These are phyloP conservation scores for Cornus suecica DNA, from an alignment of 148 eudicot species.

Conservation along the genomic window DNA sequence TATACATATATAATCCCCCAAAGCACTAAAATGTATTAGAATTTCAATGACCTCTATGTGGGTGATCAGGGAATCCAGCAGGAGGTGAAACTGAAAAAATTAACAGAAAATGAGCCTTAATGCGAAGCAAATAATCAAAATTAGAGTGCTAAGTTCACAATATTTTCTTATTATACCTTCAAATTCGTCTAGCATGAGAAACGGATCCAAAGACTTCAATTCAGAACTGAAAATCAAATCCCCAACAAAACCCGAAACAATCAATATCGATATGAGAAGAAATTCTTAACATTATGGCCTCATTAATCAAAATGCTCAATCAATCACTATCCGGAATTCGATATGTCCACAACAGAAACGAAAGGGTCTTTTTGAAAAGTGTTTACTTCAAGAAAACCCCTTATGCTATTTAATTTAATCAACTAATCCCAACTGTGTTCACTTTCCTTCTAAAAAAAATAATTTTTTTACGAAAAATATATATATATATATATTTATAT, in stretches of 20 bases:
- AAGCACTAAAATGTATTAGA: neutral
- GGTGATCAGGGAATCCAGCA: constrained; percentile 98
- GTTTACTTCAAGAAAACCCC: too few relatives aligned
- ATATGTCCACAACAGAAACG: too few relatives aligned
- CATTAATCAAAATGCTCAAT: neutral
- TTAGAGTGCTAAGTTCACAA: neutral
- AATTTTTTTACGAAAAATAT: too few relatives aligned
- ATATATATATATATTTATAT: too few relatives aligned
- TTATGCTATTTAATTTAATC: too few relatives aligned
- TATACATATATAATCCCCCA: neutral
- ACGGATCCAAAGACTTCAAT: constrained; percentile 79
- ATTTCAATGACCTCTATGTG: constrained; percentile 68
- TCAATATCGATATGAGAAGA: neutral
- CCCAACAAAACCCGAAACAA: neutral
- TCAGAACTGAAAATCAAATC: constrained; percentile 51
- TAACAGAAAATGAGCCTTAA: neutral
- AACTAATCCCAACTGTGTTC: too few relatives aligned
- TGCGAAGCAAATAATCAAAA: neutral
- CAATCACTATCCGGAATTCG: too few relatives aligned
- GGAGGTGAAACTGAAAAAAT: constrained; percentile 70
- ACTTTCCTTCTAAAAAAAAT: too few relatives aligned
- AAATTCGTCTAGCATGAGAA: constrained; percentile 87
- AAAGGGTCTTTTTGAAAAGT: too few relatives aligned
- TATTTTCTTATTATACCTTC: constrained; percentile 37
- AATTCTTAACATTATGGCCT: neutral